A percentile compares a stretch with the other conserved stretches of the same genome.
Conservation (phyloP, 2,329 filamentous ascomycete species). For the Aspergillus fischeri region DNA sequence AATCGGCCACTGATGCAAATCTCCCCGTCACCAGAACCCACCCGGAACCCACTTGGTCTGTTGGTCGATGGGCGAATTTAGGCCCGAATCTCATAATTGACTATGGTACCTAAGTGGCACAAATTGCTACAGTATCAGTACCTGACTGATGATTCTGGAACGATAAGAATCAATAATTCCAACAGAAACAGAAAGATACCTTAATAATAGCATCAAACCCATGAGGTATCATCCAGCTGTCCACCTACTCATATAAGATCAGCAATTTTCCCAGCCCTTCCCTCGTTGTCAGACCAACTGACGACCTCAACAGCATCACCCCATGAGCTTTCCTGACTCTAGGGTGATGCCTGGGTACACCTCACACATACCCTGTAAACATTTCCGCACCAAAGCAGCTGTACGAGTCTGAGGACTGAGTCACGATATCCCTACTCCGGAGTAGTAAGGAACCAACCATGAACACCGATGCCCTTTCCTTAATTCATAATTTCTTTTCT, state of each 20-base stretch:
- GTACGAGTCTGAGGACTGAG: background rate
- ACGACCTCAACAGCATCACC: background rate
- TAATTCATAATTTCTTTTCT: background rate
- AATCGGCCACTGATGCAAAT: background rate
- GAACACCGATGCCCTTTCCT: background rate
- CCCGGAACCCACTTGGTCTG: background rate
- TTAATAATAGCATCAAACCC: background rate
- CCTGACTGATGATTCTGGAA: background rate
- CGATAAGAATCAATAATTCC: background rate
- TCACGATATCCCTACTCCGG: background rate
- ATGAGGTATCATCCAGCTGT: background rate
- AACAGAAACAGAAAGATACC: background rate
- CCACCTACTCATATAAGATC: background rate
- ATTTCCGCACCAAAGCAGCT: background rate
- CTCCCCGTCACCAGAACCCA: background rate
- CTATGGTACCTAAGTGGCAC: background rate
- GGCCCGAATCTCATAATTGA: background rate
- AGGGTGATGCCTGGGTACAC: background rate
- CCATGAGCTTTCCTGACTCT: background rate
- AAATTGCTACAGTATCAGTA: background rate
- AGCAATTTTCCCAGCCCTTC: background rate
- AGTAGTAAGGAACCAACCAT: background rate
- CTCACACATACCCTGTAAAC: background rate
- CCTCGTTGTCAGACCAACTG: background rate
- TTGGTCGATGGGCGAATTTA: background rate